These are phyloP conservation scores for Leptomonas pyrrhocoris DNA, from an alignment of 208 protist genomes.

Conservation along the genomic window DNA sequence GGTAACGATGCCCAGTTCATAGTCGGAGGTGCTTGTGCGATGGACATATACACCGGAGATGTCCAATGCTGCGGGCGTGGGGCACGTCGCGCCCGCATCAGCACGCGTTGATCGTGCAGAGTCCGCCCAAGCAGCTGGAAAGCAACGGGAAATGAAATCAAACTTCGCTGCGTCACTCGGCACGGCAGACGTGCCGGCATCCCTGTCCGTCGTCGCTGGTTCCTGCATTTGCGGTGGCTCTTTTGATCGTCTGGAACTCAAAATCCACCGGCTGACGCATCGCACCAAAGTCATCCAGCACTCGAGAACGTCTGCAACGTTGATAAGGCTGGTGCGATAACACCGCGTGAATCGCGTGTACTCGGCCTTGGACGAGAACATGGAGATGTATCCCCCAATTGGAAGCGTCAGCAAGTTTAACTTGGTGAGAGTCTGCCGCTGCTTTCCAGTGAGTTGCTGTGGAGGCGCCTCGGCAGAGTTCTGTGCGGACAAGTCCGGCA, in stretches of 20 bases:
- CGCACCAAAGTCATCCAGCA: slow-evolving; percentile 36
- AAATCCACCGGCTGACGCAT: slow-evolving; percentile 26
- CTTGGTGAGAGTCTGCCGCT: background rate
- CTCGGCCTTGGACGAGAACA: slow-evolving; percentile 42
- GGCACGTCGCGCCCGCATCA: background rate
- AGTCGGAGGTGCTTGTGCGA: slow-evolving; percentile 20
- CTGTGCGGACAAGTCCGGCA: background rate
- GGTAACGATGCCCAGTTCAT: slow-evolving; percentile 58
- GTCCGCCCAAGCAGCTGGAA: background rate
- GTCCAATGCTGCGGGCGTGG: too few species aligned
- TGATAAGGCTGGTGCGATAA: slow-evolving; percentile 34
- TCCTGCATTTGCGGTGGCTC: background rate
- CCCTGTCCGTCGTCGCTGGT: background rate
- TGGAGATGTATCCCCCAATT: slow-evolving; percentile 40
- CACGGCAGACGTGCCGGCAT: too few species aligned
- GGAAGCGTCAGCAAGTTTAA: slow-evolving; percentile 20
- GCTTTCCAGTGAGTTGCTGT: background rate
- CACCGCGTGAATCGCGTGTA: slow-evolving; percentile 50
- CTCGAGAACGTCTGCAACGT: slow-evolving; percentile 11
- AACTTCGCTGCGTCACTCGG: too few species aligned
- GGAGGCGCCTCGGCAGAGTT: background rate
- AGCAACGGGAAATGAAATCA: background rate
- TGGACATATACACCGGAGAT: slow-evolving; percentile 50
- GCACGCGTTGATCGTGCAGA: background rate
- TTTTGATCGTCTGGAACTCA: background rate